phyloP scores from a whole-genome alignment of 371 early-diverging fungal species.

The Blyttiomyces sp. region DNA sequence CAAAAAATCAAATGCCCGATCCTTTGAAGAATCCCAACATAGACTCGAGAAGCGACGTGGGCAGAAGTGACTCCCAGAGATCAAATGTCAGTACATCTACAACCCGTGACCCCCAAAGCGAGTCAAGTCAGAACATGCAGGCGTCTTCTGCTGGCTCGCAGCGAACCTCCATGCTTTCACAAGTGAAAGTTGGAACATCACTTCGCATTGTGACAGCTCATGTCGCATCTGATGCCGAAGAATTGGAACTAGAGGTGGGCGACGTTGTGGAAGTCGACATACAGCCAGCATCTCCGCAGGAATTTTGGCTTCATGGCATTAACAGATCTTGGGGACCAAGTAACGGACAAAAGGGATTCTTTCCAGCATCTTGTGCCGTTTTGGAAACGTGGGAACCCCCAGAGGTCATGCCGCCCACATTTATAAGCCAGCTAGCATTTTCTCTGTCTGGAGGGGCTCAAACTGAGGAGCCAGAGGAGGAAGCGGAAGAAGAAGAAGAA shows the following conservation, averaged over 20 bases:
- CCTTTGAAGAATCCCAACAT: too few relatives aligned
- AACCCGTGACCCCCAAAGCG: too few relatives aligned
- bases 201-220: conserved; percentile 22
- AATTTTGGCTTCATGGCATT: conserved; percentile 47
- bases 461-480: not conserved
- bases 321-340: conserved; percentile 42
- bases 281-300: conserved; percentile 27
- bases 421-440: not conserved
- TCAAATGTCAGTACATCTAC: too few relatives aligned
- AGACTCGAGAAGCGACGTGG: too few relatives aligned
- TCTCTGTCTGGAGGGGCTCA: not conserved
- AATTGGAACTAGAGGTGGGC: conserved; percentile 42
- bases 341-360: conserved; percentile 47
- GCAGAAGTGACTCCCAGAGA: too few relatives aligned
- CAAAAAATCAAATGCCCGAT: too few relatives aligned
- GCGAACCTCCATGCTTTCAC: too few relatives aligned
- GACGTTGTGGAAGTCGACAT: conserved; percentile 41
- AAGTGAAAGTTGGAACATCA: too few relatives aligned
- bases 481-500: conserved; percentile 12
- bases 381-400: conserved; percentile 30
- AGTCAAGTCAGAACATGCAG: too few relatives aligned
- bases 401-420: not conserved
- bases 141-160: too few relatives aligned
- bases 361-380: conserved; percentile 37
- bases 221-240: conserved; percentile 30